Base-by-base conservation (phyloP, 2,329 filamentous ascomycete genomes). In the Grosmannia serpens region DNA sequence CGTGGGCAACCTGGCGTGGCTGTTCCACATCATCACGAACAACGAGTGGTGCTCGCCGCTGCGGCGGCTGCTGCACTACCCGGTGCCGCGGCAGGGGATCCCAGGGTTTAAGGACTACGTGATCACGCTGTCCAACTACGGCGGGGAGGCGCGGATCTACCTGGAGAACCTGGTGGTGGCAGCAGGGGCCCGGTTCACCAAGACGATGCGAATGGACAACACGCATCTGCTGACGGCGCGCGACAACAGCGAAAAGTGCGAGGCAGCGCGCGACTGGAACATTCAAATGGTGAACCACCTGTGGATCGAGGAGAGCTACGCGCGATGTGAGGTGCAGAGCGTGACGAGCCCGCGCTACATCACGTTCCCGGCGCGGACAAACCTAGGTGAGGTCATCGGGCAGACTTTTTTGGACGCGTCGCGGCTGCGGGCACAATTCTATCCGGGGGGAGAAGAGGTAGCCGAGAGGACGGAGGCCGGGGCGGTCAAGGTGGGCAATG, bases 271-370 rank as follows among this genome's bases (percentile, higher is more conserved):
- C 61, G 94, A 97, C 72, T 99, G 94, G 94, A 87, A 87, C 57
- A 86, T 97, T 58, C 77, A 90, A 59, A 87, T 96, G 65, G 77
- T 96, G 65, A 99, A 97, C 70, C 94, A 99, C 69, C 78, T 99
- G 1, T 99, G 94, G 94, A 80, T 99, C 52, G 94, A 99, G 71
- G 94, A 99, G 68, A 95, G 91, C 71, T 99, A 97, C 68, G 90
- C 92, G 1, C 90, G 88, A 69, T 96, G 91, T 75, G 81, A 88
- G 67, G 75, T 87, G 59, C 87, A 89, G 68, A 82, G 83, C 0
- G 74, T 91, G 26, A 87, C 87, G 4, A 82, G 88, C 56, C 77
- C 81, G 10, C 86, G 87, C 62, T 99, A 95, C 69, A 89, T 82
- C 1, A 86, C 91, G 68, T 99, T 97, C 64, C 94, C 94, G 20